Evolutionary conservation across 306 rosid genomes (phyloP).

Genomic region (Abrus precatorius): DNA sequence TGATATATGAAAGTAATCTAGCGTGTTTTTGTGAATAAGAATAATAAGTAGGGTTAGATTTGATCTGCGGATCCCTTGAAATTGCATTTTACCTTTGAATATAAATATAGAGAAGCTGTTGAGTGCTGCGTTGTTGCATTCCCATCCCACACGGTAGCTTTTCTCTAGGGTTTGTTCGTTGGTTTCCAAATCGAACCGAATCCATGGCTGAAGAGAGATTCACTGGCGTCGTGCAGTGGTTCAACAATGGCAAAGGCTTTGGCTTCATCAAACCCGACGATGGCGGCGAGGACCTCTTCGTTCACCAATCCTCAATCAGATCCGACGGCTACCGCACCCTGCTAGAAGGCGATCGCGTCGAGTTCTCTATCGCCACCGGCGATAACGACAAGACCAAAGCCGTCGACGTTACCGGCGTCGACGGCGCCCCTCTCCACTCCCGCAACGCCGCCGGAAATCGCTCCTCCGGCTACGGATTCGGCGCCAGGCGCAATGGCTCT

Average conservation of each 20-base stretch:
- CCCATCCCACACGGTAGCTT: neutral
- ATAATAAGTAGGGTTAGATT: neutral
- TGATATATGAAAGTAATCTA: too few species aligned
- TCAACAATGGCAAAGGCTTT: constrained; percentile 78
- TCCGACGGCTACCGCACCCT: constrained; percentile 87
- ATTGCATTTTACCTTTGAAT: neutral
- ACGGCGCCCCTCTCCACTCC: constrained; percentile 68
- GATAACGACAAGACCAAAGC: constrained; percentile 84
- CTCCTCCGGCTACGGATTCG: neutral
- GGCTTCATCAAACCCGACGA: constrained; percentile 91
- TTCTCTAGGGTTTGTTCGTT: constrained; percentile 50
- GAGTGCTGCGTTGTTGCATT: neutral
- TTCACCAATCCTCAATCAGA: constrained; percentile 85
- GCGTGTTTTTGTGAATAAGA: neutral
- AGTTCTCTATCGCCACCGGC: constrained; percentile 66
- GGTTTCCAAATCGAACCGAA: constrained; percentile 35
- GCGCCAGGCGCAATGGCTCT: constrained; percentile 62
- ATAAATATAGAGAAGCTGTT: neutral
- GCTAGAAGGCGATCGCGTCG: constrained; percentile 73
- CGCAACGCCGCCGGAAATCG: neutral
- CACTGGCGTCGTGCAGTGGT: constrained; percentile 84
- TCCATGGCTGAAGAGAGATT: constrained; percentile 77
- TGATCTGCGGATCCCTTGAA: neutral
- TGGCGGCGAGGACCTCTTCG: constrained; percentile 81
- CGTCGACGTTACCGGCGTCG: constrained; percentile 73